Evolutionary conservation across 2,329 filamentous ascomycete species (phyloP).

Genomic region (Colletotrichum eleusines): DNA sequence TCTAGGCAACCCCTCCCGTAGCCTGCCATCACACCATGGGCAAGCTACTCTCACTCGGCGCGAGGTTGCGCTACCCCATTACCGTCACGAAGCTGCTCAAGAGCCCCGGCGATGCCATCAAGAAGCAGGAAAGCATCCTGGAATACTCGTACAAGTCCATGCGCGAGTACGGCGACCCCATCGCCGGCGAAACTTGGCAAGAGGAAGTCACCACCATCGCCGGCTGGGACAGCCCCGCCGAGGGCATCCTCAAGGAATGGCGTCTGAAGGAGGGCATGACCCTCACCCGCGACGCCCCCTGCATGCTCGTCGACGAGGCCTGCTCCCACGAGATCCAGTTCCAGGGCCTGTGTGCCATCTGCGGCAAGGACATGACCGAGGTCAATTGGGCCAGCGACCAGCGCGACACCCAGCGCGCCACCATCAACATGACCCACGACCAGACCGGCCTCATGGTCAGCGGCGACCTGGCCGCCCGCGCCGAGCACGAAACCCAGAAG

Average conservation of each 20-base stretch:
- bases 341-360: constrained; percentile 89
- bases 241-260: constrained; percentile 84
- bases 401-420: constrained; percentile 85
- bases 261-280: constrained; percentile 76
- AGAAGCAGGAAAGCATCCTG: constrained; percentile 82
- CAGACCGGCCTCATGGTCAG: constrained; percentile 90
- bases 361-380: constrained; percentile 96
- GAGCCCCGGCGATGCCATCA: constrained; percentile 78
- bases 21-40: constrained; percentile 52
- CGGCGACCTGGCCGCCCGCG: constrained; percentile 80
- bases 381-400: constrained; percentile 85
- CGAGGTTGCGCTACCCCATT: constrained; percentile 89
- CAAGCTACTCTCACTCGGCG: constrained; percentile 65
- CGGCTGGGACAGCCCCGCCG: constrained; percentile 85
- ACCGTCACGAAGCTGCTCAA: constrained; percentile 89
- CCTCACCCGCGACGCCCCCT: constrained; percentile 68
- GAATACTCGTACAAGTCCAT: constrained; percentile 88
- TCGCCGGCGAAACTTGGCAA: constrained; percentile 70
- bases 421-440: constrained; percentile 95
- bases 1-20: constrained; percentile 23
- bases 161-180: constrained; percentile 78
- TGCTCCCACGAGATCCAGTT: constrained; percentile 94
- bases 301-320: constrained; percentile 86
- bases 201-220: constrained; percentile 77
- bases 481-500: constrained; percentile 88